Evolutionary conservation across 768 basidiomycete genomes (phyloP), one percentile per base, ranked within the genome.

Genomic region (Agaricus bisporus): DNA sequence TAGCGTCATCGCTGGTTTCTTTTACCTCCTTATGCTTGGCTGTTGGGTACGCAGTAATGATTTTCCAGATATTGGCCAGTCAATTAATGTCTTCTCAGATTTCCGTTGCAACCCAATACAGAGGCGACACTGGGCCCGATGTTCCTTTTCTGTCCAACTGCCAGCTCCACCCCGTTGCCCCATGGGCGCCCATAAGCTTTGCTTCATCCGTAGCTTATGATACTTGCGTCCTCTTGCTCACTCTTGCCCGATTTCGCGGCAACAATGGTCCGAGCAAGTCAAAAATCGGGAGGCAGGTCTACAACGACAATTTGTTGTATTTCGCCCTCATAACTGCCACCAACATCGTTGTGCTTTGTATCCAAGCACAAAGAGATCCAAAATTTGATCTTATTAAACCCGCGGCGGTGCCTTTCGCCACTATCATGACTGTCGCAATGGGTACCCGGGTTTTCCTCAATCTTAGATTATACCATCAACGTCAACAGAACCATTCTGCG

Each of bases 161-260:
- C 32, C 41, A 35, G 18, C 32, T 51, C 10, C 50, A 51, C 28
- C 50, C 50, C 22, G 41, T 43, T 28, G 50, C 42, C 1, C 50
- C 50, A 11, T 51, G 50, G 50, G 41, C 50, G 8, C 50, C 50
- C 12, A 51, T 51, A 42, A 51, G 50, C 41, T 51, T 43, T 26
- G 50, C 50, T 35, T 51, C 50, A 29, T 51, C 50, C 11, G 50
- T 51, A 15, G 50, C 50, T 15, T 51, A 43, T 11, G 50, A 51
- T 26, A 51, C 41, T 22, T 51, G 50, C n/a, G 50, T 51, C 29
- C 42, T 51, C 14, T 20, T 44, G 25, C 28, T 51, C 28, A 51
- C 50, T 8, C 4, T 51, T 4, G 50, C 50, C 29, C 41, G 32
- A 22, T 51, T 51, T 25, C 50, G 39, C 5, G 42, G 50, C 11